These are phyloP conservation scores for Handroanthus guayacan DNA, from an alignment of 257 asterid genomes.

Conservation along the genomic window DNA sequence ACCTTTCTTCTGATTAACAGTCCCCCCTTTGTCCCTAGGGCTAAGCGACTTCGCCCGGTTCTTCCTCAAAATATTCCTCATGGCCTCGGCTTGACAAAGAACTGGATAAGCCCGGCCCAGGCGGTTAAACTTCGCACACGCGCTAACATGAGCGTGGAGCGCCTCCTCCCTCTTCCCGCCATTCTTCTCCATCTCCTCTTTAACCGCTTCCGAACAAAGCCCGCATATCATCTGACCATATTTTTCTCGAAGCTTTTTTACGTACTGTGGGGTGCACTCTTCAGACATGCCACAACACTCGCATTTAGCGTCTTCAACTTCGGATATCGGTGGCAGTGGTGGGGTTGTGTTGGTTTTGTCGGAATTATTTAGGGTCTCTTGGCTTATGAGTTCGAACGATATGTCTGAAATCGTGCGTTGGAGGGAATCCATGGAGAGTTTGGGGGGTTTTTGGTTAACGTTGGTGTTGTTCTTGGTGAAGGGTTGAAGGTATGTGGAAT, in stretches of 20 bases:
- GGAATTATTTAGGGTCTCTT: conserved; percentile 36
- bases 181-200: conserved; percentile 79
- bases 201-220: conserved; percentile 87
- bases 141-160: conserved; percentile 69
- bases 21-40: conserved; percentile 58
- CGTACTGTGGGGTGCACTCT: conserved; percentile 81
- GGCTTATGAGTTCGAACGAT: conserved; percentile 62
- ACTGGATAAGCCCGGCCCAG: conserved; percentile 85
- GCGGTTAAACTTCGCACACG: conserved; percentile 73
- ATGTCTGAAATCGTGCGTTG: conserved; percentile 80
- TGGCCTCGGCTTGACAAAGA: conserved; percentile 81
- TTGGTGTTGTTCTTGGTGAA: conserved; percentile 35
- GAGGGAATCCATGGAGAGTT: conserved; percentile 60
- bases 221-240: conserved; percentile 84
- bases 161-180: conserved; percentile 78
- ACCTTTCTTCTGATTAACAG: conserved; percentile 35
- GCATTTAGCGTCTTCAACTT: conserved; percentile 86
- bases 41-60: conserved; percentile 69
- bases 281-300: conserved; percentile 97
- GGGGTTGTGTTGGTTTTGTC: conserved; percentile 9
- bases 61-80: conserved; percentile 74
- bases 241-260: conserved; percentile 56
- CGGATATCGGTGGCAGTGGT: conserved; percentile 57
- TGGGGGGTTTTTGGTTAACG: conserved; percentile 51
- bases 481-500: conserved; percentile 39